Conservation (phyloP, 1,284 basidiomycete genomes). For the Cutaneotrichosporon arboriforme region DNA sequence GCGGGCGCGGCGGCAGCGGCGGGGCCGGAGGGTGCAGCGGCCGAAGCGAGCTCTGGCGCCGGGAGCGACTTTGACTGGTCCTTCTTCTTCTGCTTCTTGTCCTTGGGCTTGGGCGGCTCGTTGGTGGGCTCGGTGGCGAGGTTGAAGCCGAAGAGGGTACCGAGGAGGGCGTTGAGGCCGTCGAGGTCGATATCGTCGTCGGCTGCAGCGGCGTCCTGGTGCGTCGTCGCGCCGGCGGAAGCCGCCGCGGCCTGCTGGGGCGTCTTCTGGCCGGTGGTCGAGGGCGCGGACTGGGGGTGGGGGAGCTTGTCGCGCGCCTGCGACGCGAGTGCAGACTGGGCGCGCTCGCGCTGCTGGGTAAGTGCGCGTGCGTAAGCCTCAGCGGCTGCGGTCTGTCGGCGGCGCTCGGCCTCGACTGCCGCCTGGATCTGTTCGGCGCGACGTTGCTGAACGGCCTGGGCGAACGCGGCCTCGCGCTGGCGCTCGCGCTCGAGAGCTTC, state of each 20-base stretch:
- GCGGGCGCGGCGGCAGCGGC: background rate
- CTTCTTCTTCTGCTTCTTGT: slow-evolving; percentile 1
- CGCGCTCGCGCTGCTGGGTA: slow-evolving; percentile 4
- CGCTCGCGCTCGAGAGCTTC: slow-evolving; percentile 16
- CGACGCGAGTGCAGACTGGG: background rate
- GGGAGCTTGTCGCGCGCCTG: background rate
- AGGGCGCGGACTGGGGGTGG: background rate
- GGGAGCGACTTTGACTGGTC: background rate
- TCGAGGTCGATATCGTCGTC: slow-evolving; percentile 17
- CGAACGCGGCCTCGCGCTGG: slow-evolving; percentile 12
- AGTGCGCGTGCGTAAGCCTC: slow-evolving; percentile 14
- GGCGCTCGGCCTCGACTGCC: slow-evolving; percentile 11
- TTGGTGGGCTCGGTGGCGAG: slow-evolving; percentile 13
- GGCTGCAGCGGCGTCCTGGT: background rate
- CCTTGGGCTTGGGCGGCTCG: slow-evolving; percentile 11
- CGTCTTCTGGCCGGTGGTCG: slow-evolving; percentile 4
- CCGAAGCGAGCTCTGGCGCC: background rate
- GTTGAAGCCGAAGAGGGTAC: slow-evolving; percentile 38
- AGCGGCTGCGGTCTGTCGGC: slow-evolving; percentile 19
- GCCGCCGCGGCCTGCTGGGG: slow-evolving; percentile 3
- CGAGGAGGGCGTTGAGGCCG: slow-evolving; percentile 32
- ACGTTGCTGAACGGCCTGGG: slow-evolving; percentile 11
- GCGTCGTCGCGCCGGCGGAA: background rate
- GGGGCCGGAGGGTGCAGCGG: background rate
- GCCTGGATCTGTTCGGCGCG: slow-evolving; percentile 8